Base-by-base conservation (phyloP, 1,284 basidiomycete species). In the Trichosporon sp. region DNA sequence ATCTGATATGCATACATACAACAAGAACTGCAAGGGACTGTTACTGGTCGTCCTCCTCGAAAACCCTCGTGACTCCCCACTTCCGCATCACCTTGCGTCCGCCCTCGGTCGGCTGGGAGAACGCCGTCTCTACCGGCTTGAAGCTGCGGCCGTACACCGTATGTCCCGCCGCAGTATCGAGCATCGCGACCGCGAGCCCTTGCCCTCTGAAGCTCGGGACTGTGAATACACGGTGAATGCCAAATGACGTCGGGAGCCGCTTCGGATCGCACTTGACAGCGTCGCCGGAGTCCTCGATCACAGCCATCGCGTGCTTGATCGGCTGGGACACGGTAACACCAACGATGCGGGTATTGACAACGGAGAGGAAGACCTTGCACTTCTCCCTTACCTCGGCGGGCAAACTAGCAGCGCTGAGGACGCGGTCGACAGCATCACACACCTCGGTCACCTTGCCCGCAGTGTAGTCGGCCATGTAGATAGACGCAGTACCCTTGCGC, bases 161-260 rank as follows among this genome's bases (percentile, higher is more conserved):
- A 31, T 81, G 73, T 3, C 51, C 46, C 2, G 81, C 81, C 0
- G 84, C 77, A 0, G 76, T 77, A 31, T 86, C 78, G 16, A 87
- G 79, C 11, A 86, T 71, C 5, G 70, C 66, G 1, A 73, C 70
- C 0, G 82, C 83, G 16, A 85, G 73, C 0, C 82, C 81, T 14
- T 72, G 65, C 0, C 80, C 79, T 56, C 85, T 78, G 65, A 81
- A 83, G 0, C 76, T 72, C 0, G 85, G 82, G 4, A 84, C 79
- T 10, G 83, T 84, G 79, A 85, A 87, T 21, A 87, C 78, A 40
- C 86, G 79, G 71, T 86, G 85, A 10, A 87, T 84, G 35, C 86
- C 86, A 5, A 86, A 76, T 0, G 83, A 76, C 0, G 84, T 84
- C 0, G 83, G 78, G 0, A 83, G 74, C 0, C 21, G 40, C 38